Conservation (phyloP, 257 asterid genomes). For the Paulownia fortunei region DNA sequence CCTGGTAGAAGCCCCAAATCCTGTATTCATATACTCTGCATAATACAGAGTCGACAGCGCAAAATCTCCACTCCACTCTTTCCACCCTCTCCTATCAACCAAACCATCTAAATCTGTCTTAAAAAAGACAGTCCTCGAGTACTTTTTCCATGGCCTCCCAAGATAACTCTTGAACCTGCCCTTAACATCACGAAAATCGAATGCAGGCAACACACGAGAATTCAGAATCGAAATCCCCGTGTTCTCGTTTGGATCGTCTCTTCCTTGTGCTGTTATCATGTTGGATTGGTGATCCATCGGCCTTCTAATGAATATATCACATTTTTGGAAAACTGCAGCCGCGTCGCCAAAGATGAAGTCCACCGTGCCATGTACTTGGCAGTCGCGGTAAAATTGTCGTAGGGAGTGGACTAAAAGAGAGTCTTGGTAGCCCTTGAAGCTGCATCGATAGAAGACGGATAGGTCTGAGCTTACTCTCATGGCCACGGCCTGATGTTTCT, state of each 20-base stretch:
- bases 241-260: constrained; percentile 52
- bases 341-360: constrained; percentile 83
- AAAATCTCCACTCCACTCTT: constrained; percentile 59
- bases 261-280: constrained; percentile 72
- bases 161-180: constrained; percentile 50
- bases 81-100: constrained; percentile 63
- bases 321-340: constrained; percentile 58
- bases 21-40: constrained; percentile 68
- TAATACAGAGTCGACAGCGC: constrained; percentile 69
- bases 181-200: constrained; percentile 38
- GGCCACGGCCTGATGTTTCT: constrained; percentile 76
- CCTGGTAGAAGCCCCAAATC: constrained; percentile 57
- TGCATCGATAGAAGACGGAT: constrained; percentile 64
- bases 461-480: constrained; percentile 54
- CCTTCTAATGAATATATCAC: constrained; percentile 54
- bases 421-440: constrained; percentile 77
- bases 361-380: constrained; percentile 64
- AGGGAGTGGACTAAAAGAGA: constrained; percentile 61
- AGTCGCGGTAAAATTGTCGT: constrained; percentile 74
- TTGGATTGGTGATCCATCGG: constrained; percentile 66
- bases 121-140: constrained; percentile 58
- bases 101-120: constrained; percentile 64
- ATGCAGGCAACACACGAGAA: constrained; percentile 52
- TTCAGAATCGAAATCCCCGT: constrained; percentile 64
- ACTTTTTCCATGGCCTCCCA: constrained; percentile 75